Evolutionary conservation across 2,329 filamentous ascomycete species (phyloP), one percentile per base, ranked within the genome.

Genomic region (Fusarium cicatricum): DNA sequence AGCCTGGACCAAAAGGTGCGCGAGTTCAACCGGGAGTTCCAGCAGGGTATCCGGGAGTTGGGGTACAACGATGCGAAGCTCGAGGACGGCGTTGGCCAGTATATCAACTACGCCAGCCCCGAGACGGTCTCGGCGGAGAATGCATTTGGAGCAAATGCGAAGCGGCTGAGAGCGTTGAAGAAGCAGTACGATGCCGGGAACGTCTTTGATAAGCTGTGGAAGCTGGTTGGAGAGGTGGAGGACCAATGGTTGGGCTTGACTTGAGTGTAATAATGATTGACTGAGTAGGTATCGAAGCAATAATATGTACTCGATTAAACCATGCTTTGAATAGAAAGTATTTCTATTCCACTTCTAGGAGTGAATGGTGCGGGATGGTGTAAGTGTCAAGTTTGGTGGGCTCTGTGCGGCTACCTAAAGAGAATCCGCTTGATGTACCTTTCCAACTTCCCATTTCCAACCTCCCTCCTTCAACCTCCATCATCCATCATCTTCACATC

Each of bases 151-250:
- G 44, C 52, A 5, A 55, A 65, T 37, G 50, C 62, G 14, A 40
- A 51, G 16, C 52, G 62, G 2, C n/a, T 65, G 52, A 58, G 41
- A 41, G 42, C n/a, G 10, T 14, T 65, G 41, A 65, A 65, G 52
- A 50, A 66, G 45, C 41, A 38, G 19, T 65, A 66, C 34, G 62
- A 65, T 34, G 59, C 62, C 6, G 11, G 39, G 14, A 65, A 65
- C 41, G 56, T 61, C 21, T 65, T 66, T 46, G 60, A 66, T n/a
- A 65, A 65, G 47, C 15, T 60, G 32, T 66, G 62, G 62, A 65
- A 63, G 41, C 54, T 65, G 15, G 32, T 65, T 26, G 52, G 62
- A 2, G 33, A 63, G 34, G 52, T 60, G 39, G 62, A 65, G 16
- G 59, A 58, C 16, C 55, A 64, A 19, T 62, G 60, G 60, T 17